These are phyloP conservation scores for Umbelopsis sp. DNA, from an alignment of 371 early-diverging fungal genomes.

Conservation along the genomic window DNA sequence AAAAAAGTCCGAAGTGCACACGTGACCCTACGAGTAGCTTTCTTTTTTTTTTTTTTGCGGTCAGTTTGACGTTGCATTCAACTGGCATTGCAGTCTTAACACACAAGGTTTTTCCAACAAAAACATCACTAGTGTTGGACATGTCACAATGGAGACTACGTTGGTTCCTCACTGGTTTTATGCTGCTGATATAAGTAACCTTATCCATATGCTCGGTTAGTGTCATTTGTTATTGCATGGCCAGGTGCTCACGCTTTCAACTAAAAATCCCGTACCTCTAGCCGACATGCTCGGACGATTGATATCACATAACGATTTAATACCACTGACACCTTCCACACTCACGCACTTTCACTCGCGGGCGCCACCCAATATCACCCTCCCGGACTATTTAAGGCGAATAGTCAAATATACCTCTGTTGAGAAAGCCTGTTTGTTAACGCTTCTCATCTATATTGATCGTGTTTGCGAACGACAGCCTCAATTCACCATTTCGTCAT, in stretches of 20 bases:
- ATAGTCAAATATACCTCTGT: constrained; percentile 90
- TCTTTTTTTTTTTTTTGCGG: no score
- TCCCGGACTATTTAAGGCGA: constrained; percentile 79
- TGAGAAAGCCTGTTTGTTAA: constrained; percentile 85
- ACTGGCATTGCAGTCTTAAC: no score
- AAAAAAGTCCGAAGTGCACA: no score
- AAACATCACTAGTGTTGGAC: background rate
- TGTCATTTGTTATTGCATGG: background rate
- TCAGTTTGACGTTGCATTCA: no score
- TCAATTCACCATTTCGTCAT: constrained; percentile 87
- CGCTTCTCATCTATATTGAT: constrained; percentile 93
- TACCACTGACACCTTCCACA: constrained; percentile 77
- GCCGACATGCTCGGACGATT: constrained; percentile 80
- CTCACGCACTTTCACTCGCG: constrained; percentile 97
- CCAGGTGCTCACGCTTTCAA: background rate
- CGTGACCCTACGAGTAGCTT: no score
- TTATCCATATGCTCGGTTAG: constrained; percentile 79
- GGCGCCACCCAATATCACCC: constrained; percentile 87
- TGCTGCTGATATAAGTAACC: constrained; percentile 69
- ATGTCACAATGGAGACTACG: constrained; percentile 16
- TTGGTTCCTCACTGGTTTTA: constrained; percentile 73
- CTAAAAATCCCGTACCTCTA: constrained; percentile 26
- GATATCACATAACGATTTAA: constrained; percentile 86
- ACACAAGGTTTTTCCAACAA: background rate
- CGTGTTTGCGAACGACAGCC: constrained; percentile 79